phyloP scores from a whole-genome alignment of 306 rosid genomes.

The Vicia faba region DNA sequence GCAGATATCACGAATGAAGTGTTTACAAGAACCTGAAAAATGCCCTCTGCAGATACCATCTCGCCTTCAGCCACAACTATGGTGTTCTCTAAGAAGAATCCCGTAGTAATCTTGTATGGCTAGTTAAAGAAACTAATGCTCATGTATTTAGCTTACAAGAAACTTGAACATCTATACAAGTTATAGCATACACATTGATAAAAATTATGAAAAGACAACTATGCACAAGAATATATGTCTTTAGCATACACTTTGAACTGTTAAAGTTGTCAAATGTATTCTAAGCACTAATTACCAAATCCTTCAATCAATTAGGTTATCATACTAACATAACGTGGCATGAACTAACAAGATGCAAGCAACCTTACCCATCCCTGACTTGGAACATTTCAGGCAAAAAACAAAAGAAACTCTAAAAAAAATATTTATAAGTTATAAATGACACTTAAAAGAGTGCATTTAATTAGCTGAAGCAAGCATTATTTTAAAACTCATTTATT shows the following conservation, averaged over 20 bases:
- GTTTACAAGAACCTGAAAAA: constrained; percentile 68
- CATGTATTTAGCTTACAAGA: constrained; percentile 7
- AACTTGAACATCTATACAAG: constrained; percentile 13
- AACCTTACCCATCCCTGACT: constrained; percentile 2
- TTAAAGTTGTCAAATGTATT: not conserved
- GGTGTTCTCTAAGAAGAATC: constrained; percentile 90
- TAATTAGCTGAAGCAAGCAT: constrained; percentile 1
- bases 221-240: too few relatives aligned
- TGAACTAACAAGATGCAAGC: constrained; percentile 20
- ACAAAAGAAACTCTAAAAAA: not conserved
- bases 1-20: constrained; percentile 26
- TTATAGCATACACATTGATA: constrained; percentile 13
- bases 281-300: constrained; percentile 18
- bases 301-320: constrained; percentile 22
- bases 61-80: constrained; percentile 94
- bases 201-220: constrained; percentile 2
- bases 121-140: constrained; percentile 65
- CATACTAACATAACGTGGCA: constrained; percentile 23
- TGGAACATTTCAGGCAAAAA: constrained; percentile 21
- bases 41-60: constrained; percentile 72
- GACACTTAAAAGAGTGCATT: constrained; percentile 8
- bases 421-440: not conserved
- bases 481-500: not conserved
- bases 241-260: too few relatives aligned
- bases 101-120: constrained; percentile 89